Base-by-base conservation (phyloP, 2,329 filamentous ascomycete species). In the Colletotrichum trifolii region DNA sequence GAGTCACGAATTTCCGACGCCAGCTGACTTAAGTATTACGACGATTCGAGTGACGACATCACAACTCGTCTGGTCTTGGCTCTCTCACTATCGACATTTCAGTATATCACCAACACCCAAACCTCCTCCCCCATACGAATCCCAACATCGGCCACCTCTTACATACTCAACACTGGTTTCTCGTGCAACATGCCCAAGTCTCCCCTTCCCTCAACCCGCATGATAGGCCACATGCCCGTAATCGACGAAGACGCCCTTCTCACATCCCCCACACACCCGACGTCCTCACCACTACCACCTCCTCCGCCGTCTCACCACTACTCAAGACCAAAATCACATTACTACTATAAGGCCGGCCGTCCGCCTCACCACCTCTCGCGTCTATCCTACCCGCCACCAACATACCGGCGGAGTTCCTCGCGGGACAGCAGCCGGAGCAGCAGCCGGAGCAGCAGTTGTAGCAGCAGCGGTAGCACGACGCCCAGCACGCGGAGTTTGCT, bases 241-340 rank as follows among this genome's bases (percentile, higher is more conserved):
- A 78, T 80, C 59, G 72, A 71, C 36, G 78, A 81, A 70, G 73
- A 78, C 66, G 74, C 76, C 45, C 45, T 60, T 6, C 15, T 60
- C 34, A 38, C 60, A 2, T 17, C 48, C 36, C 13, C 35, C n/a
- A 35, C 42, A n/a, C 36, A 11, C 13, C 59, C 63, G 8, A 25
- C 59, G 6, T 9, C 8, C 3, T 46, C 52, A 12, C 15, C 52
- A 1, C 33, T 66, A 6, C 58, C 59, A 2, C 53, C 53, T 33
- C 35, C 58, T 5, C 42, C 58, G 33, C 53, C 63, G 11, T 52
- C 25, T 25, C 25, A 33, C 42, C 54, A 48, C 8, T 54, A 40
- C 60, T 42, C 53, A 15, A 56, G 47, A 17, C 47, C 59, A 13
- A 62, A 50, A 34, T n/a, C 36, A 12, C 25, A 25, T 25, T 25